Evolutionary conservation across 345 rosid species (phyloP).

Genomic region (Eucalyptus caleyi): DNA sequence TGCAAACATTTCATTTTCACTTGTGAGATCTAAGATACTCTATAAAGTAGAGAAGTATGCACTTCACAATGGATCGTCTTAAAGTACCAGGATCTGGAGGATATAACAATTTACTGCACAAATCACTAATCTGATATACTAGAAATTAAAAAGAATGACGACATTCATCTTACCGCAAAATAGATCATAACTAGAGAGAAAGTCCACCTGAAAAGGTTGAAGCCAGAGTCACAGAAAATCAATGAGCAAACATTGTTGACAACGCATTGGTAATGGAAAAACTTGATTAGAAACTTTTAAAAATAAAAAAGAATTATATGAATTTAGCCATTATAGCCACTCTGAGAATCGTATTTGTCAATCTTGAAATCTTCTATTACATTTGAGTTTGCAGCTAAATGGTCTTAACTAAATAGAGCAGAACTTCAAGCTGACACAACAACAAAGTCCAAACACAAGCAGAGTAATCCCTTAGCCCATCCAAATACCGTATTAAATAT

Average conservation of each 20-base stretch:
- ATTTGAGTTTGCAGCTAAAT: background rate
- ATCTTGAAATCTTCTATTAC: background rate
- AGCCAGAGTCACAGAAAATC: background rate
- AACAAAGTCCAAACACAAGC: background rate
- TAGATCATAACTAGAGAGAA: constrained; percentile 65
- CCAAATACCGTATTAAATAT: background rate
- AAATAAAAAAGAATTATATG: background rate
- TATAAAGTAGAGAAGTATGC: background rate
- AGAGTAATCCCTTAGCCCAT: background rate
- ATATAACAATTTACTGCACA: background rate
- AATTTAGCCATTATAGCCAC: background rate
- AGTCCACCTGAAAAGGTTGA: constrained; percentile 68
- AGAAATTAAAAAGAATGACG: background rate
- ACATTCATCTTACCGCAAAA: constrained; percentile 57
- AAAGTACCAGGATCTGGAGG: background rate
- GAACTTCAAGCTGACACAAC: background rate
- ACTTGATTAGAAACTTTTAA: background rate
- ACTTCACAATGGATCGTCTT: background rate
- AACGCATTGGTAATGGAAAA: background rate
- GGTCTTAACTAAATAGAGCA: background rate
- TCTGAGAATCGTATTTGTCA: background rate
- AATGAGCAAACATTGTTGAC: background rate
- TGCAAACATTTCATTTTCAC: background rate
- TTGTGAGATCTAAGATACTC: background rate
- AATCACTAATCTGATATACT: background rate